phyloP scores from a whole-genome alignment of 2,329 filamentous ascomycete species.

The Dactylellina haptotyla region DNA sequence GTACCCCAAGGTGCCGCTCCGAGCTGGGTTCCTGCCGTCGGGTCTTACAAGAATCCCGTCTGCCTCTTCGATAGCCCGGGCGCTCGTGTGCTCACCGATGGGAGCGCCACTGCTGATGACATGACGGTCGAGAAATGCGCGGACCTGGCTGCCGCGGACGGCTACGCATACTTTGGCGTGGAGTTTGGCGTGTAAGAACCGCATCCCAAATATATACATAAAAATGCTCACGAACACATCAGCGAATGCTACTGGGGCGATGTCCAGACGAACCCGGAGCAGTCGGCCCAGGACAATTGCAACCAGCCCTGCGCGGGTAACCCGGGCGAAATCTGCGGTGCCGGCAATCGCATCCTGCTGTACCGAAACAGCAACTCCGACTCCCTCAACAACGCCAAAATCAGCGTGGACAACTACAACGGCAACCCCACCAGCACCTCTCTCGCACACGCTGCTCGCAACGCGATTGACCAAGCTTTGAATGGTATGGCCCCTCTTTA shows the following conservation, averaged over 20 bases:
- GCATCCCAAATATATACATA: neutral
- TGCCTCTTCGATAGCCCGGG: neutral
- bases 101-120: neutral
- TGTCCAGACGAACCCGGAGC: neutral
- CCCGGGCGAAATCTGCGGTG: constrained; percentile 6
- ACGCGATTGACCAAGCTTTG: constrained; percentile 1
- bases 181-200: constrained; percentile 14
- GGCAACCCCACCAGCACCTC: neutral
- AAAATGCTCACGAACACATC: neutral
- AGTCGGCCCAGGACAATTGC: constrained; percentile 12
- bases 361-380: neutral
- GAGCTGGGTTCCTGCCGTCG: neutral
- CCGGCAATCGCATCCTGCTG: constrained; percentile 10
- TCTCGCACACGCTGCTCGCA: neutral
- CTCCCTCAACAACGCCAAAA: neutral
- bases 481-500: neutral
- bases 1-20: constrained; percentile 2
- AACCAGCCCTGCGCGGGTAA: constrained; percentile 12
- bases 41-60: constrained; percentile 7
- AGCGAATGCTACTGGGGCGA: constrained; percentile 24
- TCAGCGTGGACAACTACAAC: constrained; percentile 3
- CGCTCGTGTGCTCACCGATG: constrained; percentile 2
- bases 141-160: constrained; percentile 1
- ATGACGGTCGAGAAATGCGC: constrained; percentile 17
- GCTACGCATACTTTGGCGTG: constrained; percentile 9